A percentile compares a stretch with the other conserved stretches of the same genome.
Evolutionary conservation across 352 stramenopile species (phyloP).

Genomic region (Phytopythium sindhum): DNA sequence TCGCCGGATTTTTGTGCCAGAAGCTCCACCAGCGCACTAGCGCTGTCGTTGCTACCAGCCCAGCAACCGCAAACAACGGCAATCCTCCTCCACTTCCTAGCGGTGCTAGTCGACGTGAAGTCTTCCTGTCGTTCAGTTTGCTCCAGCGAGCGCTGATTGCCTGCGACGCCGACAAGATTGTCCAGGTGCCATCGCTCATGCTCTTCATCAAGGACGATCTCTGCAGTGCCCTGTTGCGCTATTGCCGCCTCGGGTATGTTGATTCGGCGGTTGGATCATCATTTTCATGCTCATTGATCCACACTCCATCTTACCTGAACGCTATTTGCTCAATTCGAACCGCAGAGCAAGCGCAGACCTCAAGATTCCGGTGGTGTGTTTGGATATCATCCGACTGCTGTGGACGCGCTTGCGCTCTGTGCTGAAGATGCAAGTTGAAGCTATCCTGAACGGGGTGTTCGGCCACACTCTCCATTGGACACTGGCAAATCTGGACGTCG

Average conservation of each 20-base stretch:
- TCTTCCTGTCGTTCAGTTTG: conserved; percentile 69
- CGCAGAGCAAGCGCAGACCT: conserved; percentile 44
- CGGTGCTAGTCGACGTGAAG: conserved; percentile 45
- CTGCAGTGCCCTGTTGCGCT: conserved; percentile 68
- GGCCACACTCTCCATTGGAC: conserved; percentile 68
- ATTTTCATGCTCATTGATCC: background rate
- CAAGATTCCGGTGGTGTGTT: conserved; percentile 54
- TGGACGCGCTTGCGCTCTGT: conserved; percentile 68
- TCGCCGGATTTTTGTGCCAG: conserved; percentile 76
- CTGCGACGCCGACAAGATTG: conserved; percentile 49
- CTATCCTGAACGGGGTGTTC: conserved; percentile 69
- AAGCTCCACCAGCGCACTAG: conserved; percentile 61
- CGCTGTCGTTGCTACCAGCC: conserved; percentile 6
- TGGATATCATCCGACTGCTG: conserved; percentile 64
- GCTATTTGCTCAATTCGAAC: conserved; percentile 3
- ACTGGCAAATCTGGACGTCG: conserved; percentile 56
- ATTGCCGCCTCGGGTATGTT: conserved; percentile 61
- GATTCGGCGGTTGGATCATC: conserved; percentile 1
- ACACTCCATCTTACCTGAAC: background rate
- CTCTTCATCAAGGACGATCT: conserved; percentile 85
- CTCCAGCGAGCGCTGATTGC: conserved; percentile 50
- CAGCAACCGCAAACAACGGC: background rate
- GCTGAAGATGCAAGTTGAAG: conserved; percentile 82
- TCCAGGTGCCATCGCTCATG: conserved; percentile 60
- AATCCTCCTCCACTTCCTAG: conserved; percentile 8